These are phyloP conservation scores for Tulasnella calospora DNA, from an alignment of 768 basidiomycete genomes.

Conservation along the genomic window DNA sequence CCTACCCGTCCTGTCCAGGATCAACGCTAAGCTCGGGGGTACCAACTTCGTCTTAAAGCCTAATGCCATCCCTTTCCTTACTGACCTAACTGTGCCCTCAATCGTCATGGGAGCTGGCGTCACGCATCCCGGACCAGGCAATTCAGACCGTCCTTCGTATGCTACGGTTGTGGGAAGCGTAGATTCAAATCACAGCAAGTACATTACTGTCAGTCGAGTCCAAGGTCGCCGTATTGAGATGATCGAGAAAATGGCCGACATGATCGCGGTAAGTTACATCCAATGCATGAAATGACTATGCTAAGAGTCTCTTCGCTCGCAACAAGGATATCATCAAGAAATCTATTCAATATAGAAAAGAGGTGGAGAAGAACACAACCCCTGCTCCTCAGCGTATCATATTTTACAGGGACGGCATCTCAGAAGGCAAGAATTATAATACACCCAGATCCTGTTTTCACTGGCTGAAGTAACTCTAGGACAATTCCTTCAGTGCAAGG, in stretches of 20 bases:
- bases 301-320: background rate
- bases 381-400: conserved; percentile 17
- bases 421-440: conserved; percentile 18
- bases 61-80: background rate
- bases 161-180: conserved; percentile 75
- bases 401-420: conserved; percentile 26
- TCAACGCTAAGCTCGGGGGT: too few relatives aligned
- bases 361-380: conserved; percentile 14
- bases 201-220: conserved; percentile 54
- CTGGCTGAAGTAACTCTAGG: background rate
- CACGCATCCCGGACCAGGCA: conserved; percentile 67
- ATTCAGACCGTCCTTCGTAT: conserved; percentile 76
- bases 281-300: background rate
- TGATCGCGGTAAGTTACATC: background rate
- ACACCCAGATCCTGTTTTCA: background rate
- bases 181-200: conserved; percentile 70
- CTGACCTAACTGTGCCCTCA: background rate
- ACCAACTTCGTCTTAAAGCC: conserved; percentile 10
- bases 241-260: conserved; percentile 39
- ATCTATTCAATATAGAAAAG: conserved; percentile 21
- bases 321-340: conserved; percentile 20
- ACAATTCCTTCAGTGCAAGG: conserved; percentile 32
- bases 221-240: conserved; percentile 70
- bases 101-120: conserved; percentile 9
- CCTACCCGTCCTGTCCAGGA: too few relatives aligned